These are phyloP conservation scores for Podaxis rugospora DNA, from an alignment of 768 basidiomycete genomes.

Conservation along the genomic window DNA sequence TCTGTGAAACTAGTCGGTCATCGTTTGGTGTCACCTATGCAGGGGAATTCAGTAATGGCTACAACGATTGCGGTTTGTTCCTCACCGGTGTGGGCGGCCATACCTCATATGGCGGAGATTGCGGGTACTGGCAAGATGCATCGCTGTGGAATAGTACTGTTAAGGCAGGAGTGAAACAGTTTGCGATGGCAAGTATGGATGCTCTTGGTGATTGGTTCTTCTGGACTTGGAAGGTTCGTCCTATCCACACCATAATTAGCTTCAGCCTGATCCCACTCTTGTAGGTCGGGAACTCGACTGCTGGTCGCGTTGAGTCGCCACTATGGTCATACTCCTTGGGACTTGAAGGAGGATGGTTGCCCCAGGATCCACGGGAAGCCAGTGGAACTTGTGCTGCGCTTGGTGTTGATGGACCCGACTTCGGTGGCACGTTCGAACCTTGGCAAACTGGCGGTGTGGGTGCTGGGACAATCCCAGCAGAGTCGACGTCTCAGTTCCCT, in stretches of 20 bases:
- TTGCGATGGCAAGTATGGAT: constrained; percentile 54
- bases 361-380: constrained; percentile 53
- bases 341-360: constrained; percentile 36
- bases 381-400: constrained; percentile 55
- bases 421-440: constrained; percentile 43
- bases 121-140: constrained; percentile 44
- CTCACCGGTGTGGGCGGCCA: constrained; percentile 22
- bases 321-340: constrained; percentile 49
- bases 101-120: constrained; percentile 28
- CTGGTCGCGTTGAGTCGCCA: constrained; percentile 37
- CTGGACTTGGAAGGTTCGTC: constrained; percentile 50
- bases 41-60: constrained; percentile 75
- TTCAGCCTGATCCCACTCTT: constrained; percentile 1
- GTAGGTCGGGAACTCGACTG: constrained; percentile 32
- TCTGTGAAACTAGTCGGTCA: constrained; percentile 25
- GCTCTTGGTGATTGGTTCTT: constrained; percentile 39
- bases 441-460: constrained; percentile 70
- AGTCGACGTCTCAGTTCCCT: constrained; percentile 34
- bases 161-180: constrained; percentile 39
- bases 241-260: not conserved
- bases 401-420: constrained; percentile 34
- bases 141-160: constrained; percentile 42
- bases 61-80: constrained; percentile 55
- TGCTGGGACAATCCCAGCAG: constrained; percentile 45
- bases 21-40: constrained; percentile 69